Conservation (phyloP, 2,329 filamentous ascomycete genomes). For the Pseudogymnoascus sp. region DNA sequence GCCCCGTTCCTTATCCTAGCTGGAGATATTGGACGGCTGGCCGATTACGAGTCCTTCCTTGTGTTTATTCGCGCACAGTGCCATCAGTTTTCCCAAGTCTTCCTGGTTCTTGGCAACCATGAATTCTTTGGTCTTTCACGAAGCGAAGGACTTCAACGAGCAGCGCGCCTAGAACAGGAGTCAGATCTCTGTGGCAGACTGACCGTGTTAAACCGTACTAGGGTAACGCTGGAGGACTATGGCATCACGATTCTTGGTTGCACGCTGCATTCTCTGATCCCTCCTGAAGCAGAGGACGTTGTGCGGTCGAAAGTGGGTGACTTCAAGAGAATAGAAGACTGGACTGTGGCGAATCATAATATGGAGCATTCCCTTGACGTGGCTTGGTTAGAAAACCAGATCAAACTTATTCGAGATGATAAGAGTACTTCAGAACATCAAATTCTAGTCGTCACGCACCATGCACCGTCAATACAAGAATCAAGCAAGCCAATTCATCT, state of each 20-base stretch:
- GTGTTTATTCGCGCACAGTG: conserved; percentile 37
- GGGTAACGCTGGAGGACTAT: conserved; percentile 35
- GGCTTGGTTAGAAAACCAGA: conserved; percentile 41
- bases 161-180: conserved; percentile 34
- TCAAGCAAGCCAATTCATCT: conserved; percentile 43
- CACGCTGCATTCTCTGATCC: conserved; percentile 48
- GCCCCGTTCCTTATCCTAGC: conserved; percentile 40
- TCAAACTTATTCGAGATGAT: conserved; percentile 21
- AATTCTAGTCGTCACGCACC: conserved; percentile 48
- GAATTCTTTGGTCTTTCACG: conserved; percentile 43
- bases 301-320: conserved; percentile 43
- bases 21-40: conserved; percentile 44
- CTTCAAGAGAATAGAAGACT: conserved; percentile 45
- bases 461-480: conserved; percentile 44
- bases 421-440: conserved; percentile 17
- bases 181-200: conserved; percentile 32
- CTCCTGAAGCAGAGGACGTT: conserved; percentile 30
- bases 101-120: conserved; percentile 46
- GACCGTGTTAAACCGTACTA: conserved; percentile 37
- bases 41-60: conserved; percentile 39
- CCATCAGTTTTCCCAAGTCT: conserved; percentile 36
- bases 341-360: conserved; percentile 45
- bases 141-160: conserved; percentile 32
- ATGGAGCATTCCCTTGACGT: conserved; percentile 39
- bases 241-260: conserved; percentile 47